Conservation (phyloP, 805 yeast genomes). For the Nakazawaea holstii region DNA sequence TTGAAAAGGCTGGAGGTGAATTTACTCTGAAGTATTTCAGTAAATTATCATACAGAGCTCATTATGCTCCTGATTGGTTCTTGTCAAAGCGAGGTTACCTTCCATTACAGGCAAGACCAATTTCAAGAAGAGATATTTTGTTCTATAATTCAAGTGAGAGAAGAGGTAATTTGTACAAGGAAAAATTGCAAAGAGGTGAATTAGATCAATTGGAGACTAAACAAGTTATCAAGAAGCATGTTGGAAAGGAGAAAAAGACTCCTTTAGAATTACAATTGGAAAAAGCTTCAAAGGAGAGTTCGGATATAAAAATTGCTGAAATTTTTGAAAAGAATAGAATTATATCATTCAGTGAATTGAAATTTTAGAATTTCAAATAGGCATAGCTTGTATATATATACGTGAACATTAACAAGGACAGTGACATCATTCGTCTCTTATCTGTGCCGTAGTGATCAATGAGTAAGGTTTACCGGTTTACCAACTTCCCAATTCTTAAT, state of each 20-base stretch:
- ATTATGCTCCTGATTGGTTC: constrained; percentile 68
- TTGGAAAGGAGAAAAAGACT: background rate
- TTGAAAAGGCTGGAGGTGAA: constrained; percentile 69
- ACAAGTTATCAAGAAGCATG: constrained; percentile 6
- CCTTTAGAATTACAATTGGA: constrained; percentile 11
- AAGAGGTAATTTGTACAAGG: constrained; percentile 68
- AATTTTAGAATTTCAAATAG: background rate
- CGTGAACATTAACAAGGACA: background rate
- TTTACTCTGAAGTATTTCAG: constrained; percentile 70
- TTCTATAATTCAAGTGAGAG: constrained; percentile 67
- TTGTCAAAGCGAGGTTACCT: constrained; percentile 67
- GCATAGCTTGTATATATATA: background rate
- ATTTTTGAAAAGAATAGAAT: constrained; percentile 4
- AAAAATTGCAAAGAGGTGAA: constrained; percentile 14
- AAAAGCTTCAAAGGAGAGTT: background rate
- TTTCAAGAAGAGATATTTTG: constrained; percentile 70
- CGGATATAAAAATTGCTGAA: background rate
- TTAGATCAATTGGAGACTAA: background rate
- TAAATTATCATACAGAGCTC: constrained; percentile 63
- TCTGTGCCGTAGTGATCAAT: constrained; percentile 26
- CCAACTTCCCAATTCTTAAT: constrained; percentile 78
- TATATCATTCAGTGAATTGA: constrained; percentile 10
- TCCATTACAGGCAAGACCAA: constrained; percentile 85
- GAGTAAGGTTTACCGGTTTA: constrained; percentile 58
- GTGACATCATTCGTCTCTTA: background rate